Evolutionary conservation across 129 eudicot species (phyloP), one percentile per base, ranked within the genome.

Genomic region (Pittosporum tobira): DNA sequence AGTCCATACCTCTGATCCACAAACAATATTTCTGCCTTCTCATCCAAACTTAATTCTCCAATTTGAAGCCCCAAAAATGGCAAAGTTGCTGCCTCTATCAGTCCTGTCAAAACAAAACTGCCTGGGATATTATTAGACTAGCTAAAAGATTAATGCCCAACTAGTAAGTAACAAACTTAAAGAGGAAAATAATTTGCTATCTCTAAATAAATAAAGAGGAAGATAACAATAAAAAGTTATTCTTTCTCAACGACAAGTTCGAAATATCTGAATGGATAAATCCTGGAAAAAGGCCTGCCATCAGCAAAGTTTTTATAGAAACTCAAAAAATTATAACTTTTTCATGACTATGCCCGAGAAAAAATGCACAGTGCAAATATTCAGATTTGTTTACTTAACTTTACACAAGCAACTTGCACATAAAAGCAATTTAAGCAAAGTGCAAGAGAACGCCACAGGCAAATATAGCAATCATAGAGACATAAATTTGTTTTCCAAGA

Each of bases 41-140:
- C 80, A 73, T 93, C 99, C 66, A 87, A 73, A 54, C 73, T 81
- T 70, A 87, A 69, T 61, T 84, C 94, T 63, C 64, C 79, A 10
- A 93, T 64, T 45, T 74, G 55, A 65, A 87, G 29, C 61, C 96
- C 96, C 22, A 83, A 68, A 64, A 76, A 81, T 22, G 84, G 88
- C 37, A 84, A 59, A 58, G 84, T 88, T 68, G 82, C 84, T 45
- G 91, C 63, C 79, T 75, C 99, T 64, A 93, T 66, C 61, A 87
- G 74, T 63, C 94, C 99, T 93, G 99, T 75, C 91, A 93, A 79
- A 84, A 84, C 80, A 71, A 93, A 93, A 93, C 99, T 93, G 99
- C 74, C 96, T 93, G 93, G 82, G 72, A 72, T 65, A 67, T 49
- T 36, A 73, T 83, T 69, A 90, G 80, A 36, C 62, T 65, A 61